Evolutionary conservation across 768 basidiomycete genomes (phyloP).

Genomic region (Leccinum sublutescens): DNA sequence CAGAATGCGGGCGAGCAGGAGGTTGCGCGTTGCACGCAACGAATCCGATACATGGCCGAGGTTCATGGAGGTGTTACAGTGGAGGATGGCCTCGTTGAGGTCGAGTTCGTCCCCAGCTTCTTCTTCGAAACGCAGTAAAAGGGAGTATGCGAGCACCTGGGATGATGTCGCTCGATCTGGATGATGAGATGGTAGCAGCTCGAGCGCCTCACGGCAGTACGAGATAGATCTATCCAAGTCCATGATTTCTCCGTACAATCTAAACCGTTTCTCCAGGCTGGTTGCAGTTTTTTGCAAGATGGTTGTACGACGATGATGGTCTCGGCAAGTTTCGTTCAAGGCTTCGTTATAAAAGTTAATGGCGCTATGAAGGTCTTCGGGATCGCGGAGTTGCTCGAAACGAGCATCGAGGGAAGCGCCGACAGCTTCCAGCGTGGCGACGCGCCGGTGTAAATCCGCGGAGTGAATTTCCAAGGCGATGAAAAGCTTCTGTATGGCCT

Average conservation of each 20-base stretch:
- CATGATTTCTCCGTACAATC: constrained; percentile 12
- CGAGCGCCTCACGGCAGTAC: constrained; percentile 23
- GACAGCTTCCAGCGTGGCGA: constrained; percentile 20
- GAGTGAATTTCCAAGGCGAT: constrained; percentile 23
- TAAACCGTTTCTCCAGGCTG: constrained; percentile 16
- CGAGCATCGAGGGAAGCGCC: constrained; percentile 25
- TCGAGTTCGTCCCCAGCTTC: constrained; percentile 27
- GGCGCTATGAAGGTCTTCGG: constrained; percentile 24
- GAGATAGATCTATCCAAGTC: constrained; percentile 32
- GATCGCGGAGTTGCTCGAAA: constrained; percentile 22
- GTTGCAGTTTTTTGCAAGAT: constrained; percentile 18
- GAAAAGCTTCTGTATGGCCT: constrained; percentile 27
- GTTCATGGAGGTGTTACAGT: constrained; percentile 15
- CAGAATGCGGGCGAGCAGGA: constrained; percentile 24
- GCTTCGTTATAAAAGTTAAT: constrained; percentile 30
- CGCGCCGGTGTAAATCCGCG: constrained; percentile 10
- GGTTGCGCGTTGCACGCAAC: constrained; percentile 14
- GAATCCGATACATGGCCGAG: constrained; percentile 5
- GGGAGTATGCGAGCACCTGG: constrained; percentile 19
- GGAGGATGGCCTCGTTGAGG: constrained; percentile 24
- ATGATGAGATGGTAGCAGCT: constrained; percentile 16
- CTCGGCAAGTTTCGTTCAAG: constrained; percentile 16
- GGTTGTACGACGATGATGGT: constrained; percentile 14
- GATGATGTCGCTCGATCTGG: constrained; percentile 15
- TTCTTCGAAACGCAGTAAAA: constrained; percentile 25